These are phyloP conservation scores for Xylaria multiplex DNA, from an alignment of 2,329 filamentous ascomycete genomes.

Conservation along the genomic window DNA sequence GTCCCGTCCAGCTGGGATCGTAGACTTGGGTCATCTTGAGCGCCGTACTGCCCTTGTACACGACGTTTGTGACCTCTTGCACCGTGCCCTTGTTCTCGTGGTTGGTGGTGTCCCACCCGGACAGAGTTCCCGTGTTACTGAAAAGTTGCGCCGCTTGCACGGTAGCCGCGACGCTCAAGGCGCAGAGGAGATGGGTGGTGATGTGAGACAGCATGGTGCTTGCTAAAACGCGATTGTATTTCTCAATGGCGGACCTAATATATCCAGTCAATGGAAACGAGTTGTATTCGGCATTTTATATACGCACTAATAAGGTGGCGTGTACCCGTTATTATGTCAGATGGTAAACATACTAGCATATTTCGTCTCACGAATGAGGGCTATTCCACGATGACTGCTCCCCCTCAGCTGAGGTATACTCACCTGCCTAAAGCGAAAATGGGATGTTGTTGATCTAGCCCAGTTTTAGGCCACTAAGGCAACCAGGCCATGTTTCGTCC, in stretches of 20 bases:
- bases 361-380: not conserved
- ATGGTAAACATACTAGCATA: not conserved
- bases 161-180: conserved; percentile 42
- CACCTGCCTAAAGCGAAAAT: conserved; percentile 33
- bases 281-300: conserved; percentile 7
- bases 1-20: conserved; percentile 54
- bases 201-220: conserved; percentile 30
- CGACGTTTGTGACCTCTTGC: conserved; percentile 53
- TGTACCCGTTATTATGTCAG: not conserved
- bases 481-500: not conserved
- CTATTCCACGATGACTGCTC: not conserved
- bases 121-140: conserved; percentile 54
- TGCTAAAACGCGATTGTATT: not conserved
- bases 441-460: conserved; percentile 1
- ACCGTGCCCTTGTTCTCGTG: conserved; percentile 57
- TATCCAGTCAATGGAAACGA: not conserved
- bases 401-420: conserved; percentile 3
- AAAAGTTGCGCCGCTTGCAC: conserved; percentile 52
- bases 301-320: not conserved
- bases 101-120: conserved; percentile 54
- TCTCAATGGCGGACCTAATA: not conserved
- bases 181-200: conserved; percentile 33
- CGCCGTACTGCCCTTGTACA: conserved; percentile 52
- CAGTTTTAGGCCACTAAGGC: not conserved
- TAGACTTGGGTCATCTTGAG: conserved; percentile 60